Conservation (phyloP, 1,139 yeast genomes). For the Zygosaccharomyces pseudobailii region DNA sequence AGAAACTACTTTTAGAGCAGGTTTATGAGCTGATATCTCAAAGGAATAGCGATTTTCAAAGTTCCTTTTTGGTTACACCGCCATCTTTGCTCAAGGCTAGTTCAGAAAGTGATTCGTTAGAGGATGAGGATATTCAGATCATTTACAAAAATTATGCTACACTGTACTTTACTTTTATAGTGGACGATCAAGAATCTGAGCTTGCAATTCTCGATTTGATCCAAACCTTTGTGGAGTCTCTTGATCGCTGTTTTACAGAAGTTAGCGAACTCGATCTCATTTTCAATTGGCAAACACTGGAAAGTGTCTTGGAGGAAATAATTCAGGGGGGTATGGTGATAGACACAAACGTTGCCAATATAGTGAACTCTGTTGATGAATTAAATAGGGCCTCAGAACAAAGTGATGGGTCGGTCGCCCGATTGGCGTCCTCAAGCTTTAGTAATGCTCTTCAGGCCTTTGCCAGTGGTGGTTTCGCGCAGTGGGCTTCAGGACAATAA, state of each 20-base stretch:
- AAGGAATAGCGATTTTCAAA: conserved; percentile 30
- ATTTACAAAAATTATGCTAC: conserved; percentile 95
- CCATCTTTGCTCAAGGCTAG: conserved; percentile 60
- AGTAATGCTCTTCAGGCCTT: conserved; percentile 32
- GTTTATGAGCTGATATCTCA: conserved; percentile 32
- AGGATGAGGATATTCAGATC: conserved; percentile 74
- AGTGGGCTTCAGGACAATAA: conserved; percentile 33
- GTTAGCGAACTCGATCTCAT: conserved; percentile 95
- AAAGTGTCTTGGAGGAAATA: conserved; percentile 86
- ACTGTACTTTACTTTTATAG: conserved; percentile 87
- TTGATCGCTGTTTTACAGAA: conserved; percentile 86
- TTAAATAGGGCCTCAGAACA: conserved; percentile 30
- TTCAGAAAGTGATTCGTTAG: conserved; percentile 62
- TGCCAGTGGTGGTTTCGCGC: conserved; percentile 29
- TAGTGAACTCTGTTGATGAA: conserved; percentile 67
- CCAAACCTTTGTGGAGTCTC: conserved; percentile 93
- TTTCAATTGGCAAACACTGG: conserved; percentile 95
- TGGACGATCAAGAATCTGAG: conserved; percentile 93
- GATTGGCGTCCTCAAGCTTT: conserved; percentile 20
- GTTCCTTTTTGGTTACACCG: conserved; percentile 31
- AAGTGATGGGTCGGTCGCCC: conserved; percentile 21
- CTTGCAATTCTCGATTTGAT: conserved; percentile 89
- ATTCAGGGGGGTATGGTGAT: conserved; percentile 99
- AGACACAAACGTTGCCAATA: conserved; percentile 78
- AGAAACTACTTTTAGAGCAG: conserved; percentile 30